Conservation (phyloP, 805 yeast species). For the Suhomyces xylopsoci region DNA sequence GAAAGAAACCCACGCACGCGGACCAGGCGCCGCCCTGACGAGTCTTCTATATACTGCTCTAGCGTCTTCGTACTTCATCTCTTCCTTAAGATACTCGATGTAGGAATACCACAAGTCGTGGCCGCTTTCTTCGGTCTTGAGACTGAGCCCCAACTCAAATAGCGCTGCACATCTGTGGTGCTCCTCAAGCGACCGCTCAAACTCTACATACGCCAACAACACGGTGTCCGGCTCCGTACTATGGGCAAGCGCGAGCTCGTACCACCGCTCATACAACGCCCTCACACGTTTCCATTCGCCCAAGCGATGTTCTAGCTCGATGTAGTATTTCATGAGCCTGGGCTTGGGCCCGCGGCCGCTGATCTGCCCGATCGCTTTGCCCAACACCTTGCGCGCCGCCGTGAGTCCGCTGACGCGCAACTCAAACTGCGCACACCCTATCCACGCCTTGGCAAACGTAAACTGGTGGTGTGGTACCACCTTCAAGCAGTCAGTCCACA, state of each 20-base stretch:
- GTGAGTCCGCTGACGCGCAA: constrained; percentile 52
- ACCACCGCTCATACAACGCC: constrained; percentile 61
- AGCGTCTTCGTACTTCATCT: constrained; percentile 54
- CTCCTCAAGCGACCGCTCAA: constrained; percentile 71
- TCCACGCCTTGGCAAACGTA: constrained; percentile 76
- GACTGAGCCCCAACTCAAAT: constrained; percentile 46
- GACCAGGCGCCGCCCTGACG: constrained; percentile 28
- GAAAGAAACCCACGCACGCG: constrained; percentile 56
- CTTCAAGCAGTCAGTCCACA: constrained; percentile 50
- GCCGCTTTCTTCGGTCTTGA: no score
- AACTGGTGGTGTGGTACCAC: constrained; percentile 57
- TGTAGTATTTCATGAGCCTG: constrained; percentile 60
- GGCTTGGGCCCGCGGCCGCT: constrained; percentile 46
- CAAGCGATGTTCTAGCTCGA: constrained; percentile 60
- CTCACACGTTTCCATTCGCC: constrained; percentile 83
- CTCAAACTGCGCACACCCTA: constrained; percentile 66
- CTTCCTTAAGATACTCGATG: constrained; percentile 62
- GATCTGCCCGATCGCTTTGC: constrained; percentile 62
- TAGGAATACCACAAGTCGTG: constrained; percentile 31
- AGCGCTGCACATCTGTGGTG: constrained; percentile 63
- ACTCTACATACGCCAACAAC: constrained; percentile 64
- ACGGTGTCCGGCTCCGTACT: constrained; percentile 17
- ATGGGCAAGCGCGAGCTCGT: constrained; percentile 37
- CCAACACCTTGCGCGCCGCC: constrained; percentile 65
- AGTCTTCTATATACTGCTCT: constrained; percentile 47